Percentiles rank a stretch among this genome's conserved stretches.
These are phyloP conservation scores for Tricholoma matsutake DNA, from an alignment of 768 basidiomycete species.

Conservation along the genomic window DNA sequence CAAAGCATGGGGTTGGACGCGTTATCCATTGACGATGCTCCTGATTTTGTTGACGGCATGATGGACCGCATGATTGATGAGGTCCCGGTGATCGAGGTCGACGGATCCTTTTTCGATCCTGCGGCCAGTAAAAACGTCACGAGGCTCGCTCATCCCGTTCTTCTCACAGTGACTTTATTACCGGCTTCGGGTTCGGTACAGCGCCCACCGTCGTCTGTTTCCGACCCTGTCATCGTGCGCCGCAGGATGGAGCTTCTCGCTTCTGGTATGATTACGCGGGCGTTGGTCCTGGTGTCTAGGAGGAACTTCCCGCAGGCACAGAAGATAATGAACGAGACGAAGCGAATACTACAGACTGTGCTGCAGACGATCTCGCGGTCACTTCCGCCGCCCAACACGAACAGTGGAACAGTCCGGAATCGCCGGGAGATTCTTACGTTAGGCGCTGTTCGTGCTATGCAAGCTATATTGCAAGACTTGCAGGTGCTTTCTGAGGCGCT, in stretches of 20 bases:
- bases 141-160: slow-evolving; percentile 85
- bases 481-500: slow-evolving; percentile 84
- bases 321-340: slow-evolving; percentile 88
- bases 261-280: slow-evolving; percentile 96
- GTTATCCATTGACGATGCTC: slow-evolving; percentile 65
- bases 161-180: slow-evolving; percentile 91
- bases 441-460: slow-evolving; percentile 74
- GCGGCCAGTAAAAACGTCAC: slow-evolving; percentile 79
- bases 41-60: slow-evolving; percentile 84
- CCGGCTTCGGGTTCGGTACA: slow-evolving; percentile 45
- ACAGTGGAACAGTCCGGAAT: slow-evolving; percentile 57
- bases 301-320: slow-evolving; percentile 90
- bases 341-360: slow-evolving; percentile 88
- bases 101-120: slow-evolving; percentile 94
- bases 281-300: slow-evolving; percentile 86
- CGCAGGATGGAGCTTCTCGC: slow-evolving; percentile 95
- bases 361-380: slow-evolving; percentile 78
- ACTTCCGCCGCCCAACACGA: slow-evolving; percentile 53
- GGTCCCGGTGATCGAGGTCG: slow-evolving; percentile 93
- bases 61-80: slow-evolving; percentile 98
- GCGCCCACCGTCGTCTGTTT: slow-evolving; percentile 47
- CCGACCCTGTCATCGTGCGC: slow-evolving; percentile 88
- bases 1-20: slow-evolving; percentile 81
- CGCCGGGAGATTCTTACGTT: slow-evolving; percentile 76
- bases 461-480: slow-evolving; percentile 83